A percentile compares a stretch with the other conserved stretches of the same genome.
Conservation (phyloP, 2,329 filamentous ascomycete genomes). For the Xylaria digitata region DNA sequence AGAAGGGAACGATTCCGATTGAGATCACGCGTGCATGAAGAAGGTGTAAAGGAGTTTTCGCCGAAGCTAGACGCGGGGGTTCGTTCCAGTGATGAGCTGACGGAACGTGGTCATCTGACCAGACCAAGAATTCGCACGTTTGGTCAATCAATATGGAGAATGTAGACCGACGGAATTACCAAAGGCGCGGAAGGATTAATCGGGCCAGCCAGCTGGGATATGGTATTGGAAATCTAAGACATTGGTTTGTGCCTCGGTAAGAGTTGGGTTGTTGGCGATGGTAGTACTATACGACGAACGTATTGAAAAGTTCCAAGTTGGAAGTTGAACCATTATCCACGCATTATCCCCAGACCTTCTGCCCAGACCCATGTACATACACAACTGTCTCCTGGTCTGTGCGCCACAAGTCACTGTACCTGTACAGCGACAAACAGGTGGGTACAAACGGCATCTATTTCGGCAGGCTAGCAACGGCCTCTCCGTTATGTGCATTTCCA, state of each 20-base stretch:
- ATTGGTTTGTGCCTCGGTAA: background rate
- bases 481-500: slow-evolving; percentile 29
- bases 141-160: slow-evolving; percentile 17
- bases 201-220: slow-evolving; percentile 27
- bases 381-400: slow-evolving; percentile 4
- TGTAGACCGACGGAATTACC: slow-evolving; percentile 6
- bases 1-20: background rate
- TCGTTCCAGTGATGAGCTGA: slow-evolving; percentile 8
- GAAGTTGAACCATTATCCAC: too few relatives aligned
- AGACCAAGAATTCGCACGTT: background rate
- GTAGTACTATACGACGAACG: too few relatives aligned
- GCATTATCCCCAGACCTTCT: background rate
- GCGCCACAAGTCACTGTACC: slow-evolving; percentile 6
- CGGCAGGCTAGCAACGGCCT: slow-evolving; percentile 40
- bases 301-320: too few relatives aligned
- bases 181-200: slow-evolving; percentile 17
- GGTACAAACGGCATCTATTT: slow-evolving; percentile 7
- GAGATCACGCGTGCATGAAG: slow-evolving; percentile 6
- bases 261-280: background rate
- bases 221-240: slow-evolving; percentile 1
- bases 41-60: slow-evolving; percentile 9
- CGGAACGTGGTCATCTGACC: slow-evolving; percentile 10
- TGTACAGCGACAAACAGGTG: slow-evolving; percentile 8
- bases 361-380: background rate
- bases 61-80: slow-evolving; percentile 18